Base-by-base conservation (phyloP, 2,329 filamentous ascomycete genomes). In the Sporothrix dimorphospora region DNA sequence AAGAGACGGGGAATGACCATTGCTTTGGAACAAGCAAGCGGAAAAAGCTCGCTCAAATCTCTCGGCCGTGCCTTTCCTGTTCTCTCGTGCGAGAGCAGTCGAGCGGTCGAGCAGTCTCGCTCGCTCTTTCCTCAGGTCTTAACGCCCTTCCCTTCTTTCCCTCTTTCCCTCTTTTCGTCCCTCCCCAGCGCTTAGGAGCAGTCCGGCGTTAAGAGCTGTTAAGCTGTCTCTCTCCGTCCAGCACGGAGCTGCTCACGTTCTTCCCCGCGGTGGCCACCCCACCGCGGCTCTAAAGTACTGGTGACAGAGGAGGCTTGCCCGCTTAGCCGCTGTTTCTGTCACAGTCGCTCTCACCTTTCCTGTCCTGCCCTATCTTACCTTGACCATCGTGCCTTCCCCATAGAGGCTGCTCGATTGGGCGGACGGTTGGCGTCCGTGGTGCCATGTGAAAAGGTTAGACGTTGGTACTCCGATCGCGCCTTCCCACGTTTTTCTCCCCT, bases 301-400 rank as follows among this genome's bases (percentile, higher is more conserved):
- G 24, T 27, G 14, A 24, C 1, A 30, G 51, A 19, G 16, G 19
- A 27, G 11, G 51, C 11, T 55, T 63, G 34, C 19, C 57, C 30
- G 34, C 9, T 40, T 40, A 14, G 34, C n/a, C 34, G 57, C 57
- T 63, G 3, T 21, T 40, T 40, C 34, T 34, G 57, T 40, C 57
- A 9, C 57, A 14, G 57, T 40, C 57, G 8, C 57, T 24, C 34
- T 42, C 57, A 63, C 57, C n/a, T 63, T 63, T 34, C 53, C 34
- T 42, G 30, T 30, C 30, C 34, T 40, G 19, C 34, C 2, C 21
- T 21, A 16, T 19, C 34, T 61, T 40, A 7, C 57, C 57, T 57
- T 24, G 24, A 63, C 34, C 57, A 63, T 63, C 57, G 57, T 63
- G 57, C 57, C 57, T 63, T 63, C 57, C 57, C 57, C 34, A 38